A percentile compares a stretch with the other conserved stretches of the same genome.
phyloP scores from a whole-genome alignment of 495 filamentous ascomycete genomes.

The Penicillium nucicola region DNA sequence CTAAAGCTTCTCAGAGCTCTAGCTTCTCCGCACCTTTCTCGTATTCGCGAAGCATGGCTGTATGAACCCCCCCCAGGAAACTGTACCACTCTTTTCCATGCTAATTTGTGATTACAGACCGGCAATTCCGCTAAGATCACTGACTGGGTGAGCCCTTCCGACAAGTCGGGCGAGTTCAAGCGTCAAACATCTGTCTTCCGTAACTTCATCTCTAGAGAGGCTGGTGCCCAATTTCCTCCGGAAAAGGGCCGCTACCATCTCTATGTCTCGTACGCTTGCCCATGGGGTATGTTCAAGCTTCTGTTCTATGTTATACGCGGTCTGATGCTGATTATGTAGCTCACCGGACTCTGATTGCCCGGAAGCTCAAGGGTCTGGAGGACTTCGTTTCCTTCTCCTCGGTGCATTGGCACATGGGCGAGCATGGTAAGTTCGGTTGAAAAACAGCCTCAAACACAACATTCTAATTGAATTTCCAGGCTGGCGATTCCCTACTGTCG shows the following conservation, averaged over 20 bases:
- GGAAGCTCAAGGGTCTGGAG: slow-evolving; percentile 65
- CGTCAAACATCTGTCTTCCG: slow-evolving; percentile 69
- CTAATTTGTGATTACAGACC: slow-evolving; percentile 18
- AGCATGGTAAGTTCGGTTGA: slow-evolving; percentile 45
- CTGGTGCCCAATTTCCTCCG: slow-evolving; percentile 60
- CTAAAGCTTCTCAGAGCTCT: slow-evolving; percentile 13
- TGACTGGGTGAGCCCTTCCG: slow-evolving; percentile 72
- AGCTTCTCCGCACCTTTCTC: slow-evolving; percentile 19
- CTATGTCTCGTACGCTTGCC: slow-evolving; percentile 72
- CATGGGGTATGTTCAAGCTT: slow-evolving; percentile 53
- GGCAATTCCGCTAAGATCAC: slow-evolving; percentile 56
- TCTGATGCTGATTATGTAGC: slow-evolving; percentile 31
- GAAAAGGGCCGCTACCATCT: slow-evolving; percentile 69
- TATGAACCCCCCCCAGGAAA: slow-evolving; percentile 17
- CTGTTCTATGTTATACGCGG: not conserved
- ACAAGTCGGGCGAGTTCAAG: slow-evolving; percentile 87
- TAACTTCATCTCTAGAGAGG: slow-evolving; percentile 63
- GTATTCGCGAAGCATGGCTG: slow-evolving; percentile 38
- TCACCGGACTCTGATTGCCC: slow-evolving; percentile 63
- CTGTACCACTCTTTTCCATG: too few relatives aligned
- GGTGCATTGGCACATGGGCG: slow-evolving; percentile 65
- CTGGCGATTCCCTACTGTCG: slow-evolving; percentile 73
- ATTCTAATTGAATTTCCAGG: slow-evolving; percentile 38
- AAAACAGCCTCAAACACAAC: not conserved
- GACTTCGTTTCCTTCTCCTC: slow-evolving; percentile 62